These are phyloP conservation scores for Candida buenavistaensis DNA, from an alignment of 1,139 yeast genomes.

Conservation along the genomic window DNA sequence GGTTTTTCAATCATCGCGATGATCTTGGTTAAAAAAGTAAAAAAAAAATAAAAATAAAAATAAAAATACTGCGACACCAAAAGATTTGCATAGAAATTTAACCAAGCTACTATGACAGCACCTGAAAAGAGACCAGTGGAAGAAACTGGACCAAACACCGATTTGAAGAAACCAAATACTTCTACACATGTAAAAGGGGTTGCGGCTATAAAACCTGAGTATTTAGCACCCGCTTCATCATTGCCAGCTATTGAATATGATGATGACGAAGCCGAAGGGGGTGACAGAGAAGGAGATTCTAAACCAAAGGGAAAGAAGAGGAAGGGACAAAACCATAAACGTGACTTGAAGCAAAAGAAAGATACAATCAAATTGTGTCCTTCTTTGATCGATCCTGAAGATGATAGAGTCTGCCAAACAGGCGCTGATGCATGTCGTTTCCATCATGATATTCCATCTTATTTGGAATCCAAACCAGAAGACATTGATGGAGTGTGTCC, in stretches of 20 bases:
- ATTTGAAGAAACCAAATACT: slow-evolving; percentile 23
- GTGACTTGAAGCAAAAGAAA: slow-evolving; percentile 72
- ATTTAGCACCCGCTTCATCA: slow-evolving; percentile 28
- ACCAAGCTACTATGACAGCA: slow-evolving; percentile 7
- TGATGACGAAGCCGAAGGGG: slow-evolving; percentile 50
- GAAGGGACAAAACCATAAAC: slow-evolving; percentile 87
- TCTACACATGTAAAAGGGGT: slow-evolving; percentile 44
- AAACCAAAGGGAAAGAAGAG: slow-evolving; percentile 39
- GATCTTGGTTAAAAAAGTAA: slow-evolving; percentile 1
- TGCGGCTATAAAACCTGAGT: slow-evolving; percentile 69
- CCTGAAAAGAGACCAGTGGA: slow-evolving; percentile 22
- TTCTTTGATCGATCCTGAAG: slow-evolving; percentile 54
- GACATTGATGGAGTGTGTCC: slow-evolving; percentile 84
- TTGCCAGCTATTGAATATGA: slow-evolving; percentile 44
- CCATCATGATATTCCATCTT: slow-evolving; percentile 70
- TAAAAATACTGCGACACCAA: too few species aligned
- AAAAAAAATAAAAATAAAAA: too few species aligned
- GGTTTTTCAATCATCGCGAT: slow-evolving; percentile 9
- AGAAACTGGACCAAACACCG: slow-evolving; percentile 17
- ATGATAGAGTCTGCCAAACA: slow-evolving; percentile 55
- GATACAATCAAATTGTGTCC: slow-evolving; percentile 72
- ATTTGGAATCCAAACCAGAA: slow-evolving; percentile 62
- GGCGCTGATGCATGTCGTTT: slow-evolving; percentile 74
- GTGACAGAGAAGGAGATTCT: slow-evolving; percentile 28
- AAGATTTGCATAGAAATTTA: too few species aligned